These are phyloP conservation scores for Myxozyma sirexii DNA, from an alignment of 805 yeast genomes.

Conservation along the genomic window DNA sequence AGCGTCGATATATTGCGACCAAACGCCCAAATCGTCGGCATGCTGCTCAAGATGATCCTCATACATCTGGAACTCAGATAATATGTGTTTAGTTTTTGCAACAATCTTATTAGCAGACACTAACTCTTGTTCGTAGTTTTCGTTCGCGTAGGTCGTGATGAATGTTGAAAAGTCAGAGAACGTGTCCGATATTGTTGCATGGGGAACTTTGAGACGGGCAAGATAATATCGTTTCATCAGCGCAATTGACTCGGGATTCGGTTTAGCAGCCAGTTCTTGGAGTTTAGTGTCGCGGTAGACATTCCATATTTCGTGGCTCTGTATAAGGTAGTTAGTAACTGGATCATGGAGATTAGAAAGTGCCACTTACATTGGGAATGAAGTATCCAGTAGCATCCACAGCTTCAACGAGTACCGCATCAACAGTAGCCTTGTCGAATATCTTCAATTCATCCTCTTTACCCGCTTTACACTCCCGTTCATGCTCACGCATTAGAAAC, in stretches of 20 bases:
- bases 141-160: slow-evolving; percentile 34
- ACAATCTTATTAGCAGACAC: slow-evolving; percentile 35
- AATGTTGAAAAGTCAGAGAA: slow-evolving; percentile 39
- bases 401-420: slow-evolving; percentile 24
- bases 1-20: slow-evolving; percentile 38
- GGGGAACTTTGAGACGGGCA: slow-evolving; percentile 38
- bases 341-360: too few relatives aligned
- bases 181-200: slow-evolving; percentile 36
- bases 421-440: slow-evolving; percentile 9
- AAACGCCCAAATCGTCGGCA: slow-evolving; percentile 20
- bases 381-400: slow-evolving; percentile 27
- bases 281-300: slow-evolving; percentile 28
- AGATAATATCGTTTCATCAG: slow-evolving; percentile 28
- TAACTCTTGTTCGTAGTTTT: slow-evolving; percentile 38
- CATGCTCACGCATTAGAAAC: slow-evolving; percentile 10
- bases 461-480: slow-evolving; percentile 1
- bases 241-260: slow-evolving; percentile 8
- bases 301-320: slow-evolving; percentile 35
- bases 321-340: neutral
- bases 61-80: slow-evolving; percentile 23
- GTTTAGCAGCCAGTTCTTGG: neutral
- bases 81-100: slow-evolving; percentile 21
- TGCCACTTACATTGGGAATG: slow-evolving; percentile 29
- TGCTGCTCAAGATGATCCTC: slow-evolving; percentile 28
- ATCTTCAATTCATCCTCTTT: slow-evolving; percentile 5